Evolutionary conservation across 768 basidiomycete genomes (phyloP).

Genomic region (Chlorophyllum brunneum): DNA sequence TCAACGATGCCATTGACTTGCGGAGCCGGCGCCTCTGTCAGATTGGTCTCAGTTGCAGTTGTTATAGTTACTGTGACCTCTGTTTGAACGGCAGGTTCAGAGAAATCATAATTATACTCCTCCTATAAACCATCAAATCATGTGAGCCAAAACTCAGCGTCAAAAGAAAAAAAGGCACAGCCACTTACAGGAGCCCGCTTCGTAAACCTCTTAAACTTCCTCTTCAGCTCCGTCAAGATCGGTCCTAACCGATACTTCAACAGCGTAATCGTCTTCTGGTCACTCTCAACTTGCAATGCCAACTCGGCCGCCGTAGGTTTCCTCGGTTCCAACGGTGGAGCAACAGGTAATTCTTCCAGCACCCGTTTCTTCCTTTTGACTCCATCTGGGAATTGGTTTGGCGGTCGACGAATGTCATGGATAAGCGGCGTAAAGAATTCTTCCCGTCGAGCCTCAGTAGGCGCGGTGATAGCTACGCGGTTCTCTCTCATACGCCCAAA

Average conservation of each 20-base stretch:
- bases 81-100: constrained; percentile 15
- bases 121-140: constrained; percentile 48
- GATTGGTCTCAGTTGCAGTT: constrained; percentile 22
- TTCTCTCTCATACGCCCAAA: constrained; percentile 79
- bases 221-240: constrained; percentile 83
- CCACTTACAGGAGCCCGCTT: constrained; percentile 71
- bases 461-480: constrained; percentile 58
- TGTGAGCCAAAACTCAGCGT: background rate
- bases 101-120: constrained; percentile 60
- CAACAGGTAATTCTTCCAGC: constrained; percentile 81
- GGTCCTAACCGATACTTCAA: constrained; percentile 90
- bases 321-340: constrained; percentile 86
- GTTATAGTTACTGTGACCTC: constrained; percentile 24
- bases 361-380: constrained; percentile 78
- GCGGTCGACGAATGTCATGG: constrained; percentile 66
- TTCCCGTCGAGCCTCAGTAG: constrained; percentile 52
- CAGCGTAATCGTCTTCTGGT: constrained; percentile 71
- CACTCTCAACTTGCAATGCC: constrained; percentile 77
- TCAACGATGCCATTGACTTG: constrained; percentile 41
- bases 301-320: constrained; percentile 80
- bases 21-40: constrained; percentile 37
- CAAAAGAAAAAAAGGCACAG: background rate
- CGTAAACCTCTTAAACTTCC: constrained; percentile 88
- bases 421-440: constrained; percentile 78
- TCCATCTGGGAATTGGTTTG: constrained; percentile 88